These are phyloP conservation scores for Wilhelminamyces savonicus DNA, from an alignment of 805 yeast species.

Conservation along the genomic window DNA sequence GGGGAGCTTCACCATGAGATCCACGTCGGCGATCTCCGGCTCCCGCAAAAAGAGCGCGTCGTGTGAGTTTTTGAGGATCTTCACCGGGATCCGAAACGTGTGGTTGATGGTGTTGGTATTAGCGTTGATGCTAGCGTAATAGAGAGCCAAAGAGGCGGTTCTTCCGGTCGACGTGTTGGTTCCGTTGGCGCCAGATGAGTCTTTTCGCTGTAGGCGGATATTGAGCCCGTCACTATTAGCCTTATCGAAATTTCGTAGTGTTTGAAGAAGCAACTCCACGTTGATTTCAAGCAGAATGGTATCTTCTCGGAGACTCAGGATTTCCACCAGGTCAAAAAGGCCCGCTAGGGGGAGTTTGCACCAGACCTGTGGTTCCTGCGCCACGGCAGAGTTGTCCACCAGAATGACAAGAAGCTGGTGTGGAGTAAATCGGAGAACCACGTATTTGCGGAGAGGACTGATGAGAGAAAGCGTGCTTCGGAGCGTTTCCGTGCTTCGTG, in stretches of 20 bases:
- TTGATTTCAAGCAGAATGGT: conserved; percentile 56
- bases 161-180: conserved; percentile 22
- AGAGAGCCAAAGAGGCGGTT: conserved; percentile 49
- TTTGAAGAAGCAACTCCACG: conserved; percentile 53
- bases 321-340: conserved; percentile 44
- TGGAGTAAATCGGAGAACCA: conserved; percentile 52
- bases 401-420: conserved; percentile 45
- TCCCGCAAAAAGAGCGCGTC: conserved; percentile 47
- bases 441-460: conserved; percentile 46
- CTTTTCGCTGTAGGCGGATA: conserved; percentile 46
- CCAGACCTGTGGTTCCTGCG: conserved; percentile 64
- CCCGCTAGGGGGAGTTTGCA: conserved; percentile 42
- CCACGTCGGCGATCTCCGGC: conserved; percentile 54
- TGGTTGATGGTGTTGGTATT: conserved; percentile 48
- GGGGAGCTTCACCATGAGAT: conserved; percentile 49
- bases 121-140: conserved; percentile 43
- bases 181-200: conserved; percentile 18
- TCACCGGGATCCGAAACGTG: conserved; percentile 66
- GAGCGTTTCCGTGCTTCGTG: conserved; percentile 19
- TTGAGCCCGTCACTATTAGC: conserved; percentile 46
- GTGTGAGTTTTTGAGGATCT: conserved; percentile 49
- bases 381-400: conserved; percentile 31
- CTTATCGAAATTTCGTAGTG: conserved; percentile 49
- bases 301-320: conserved; percentile 47
- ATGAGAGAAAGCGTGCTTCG: conserved; percentile 42